Base-by-base conservation (phyloP, 1,139 yeast species). In the Saccharomyces hybrid region DNA sequence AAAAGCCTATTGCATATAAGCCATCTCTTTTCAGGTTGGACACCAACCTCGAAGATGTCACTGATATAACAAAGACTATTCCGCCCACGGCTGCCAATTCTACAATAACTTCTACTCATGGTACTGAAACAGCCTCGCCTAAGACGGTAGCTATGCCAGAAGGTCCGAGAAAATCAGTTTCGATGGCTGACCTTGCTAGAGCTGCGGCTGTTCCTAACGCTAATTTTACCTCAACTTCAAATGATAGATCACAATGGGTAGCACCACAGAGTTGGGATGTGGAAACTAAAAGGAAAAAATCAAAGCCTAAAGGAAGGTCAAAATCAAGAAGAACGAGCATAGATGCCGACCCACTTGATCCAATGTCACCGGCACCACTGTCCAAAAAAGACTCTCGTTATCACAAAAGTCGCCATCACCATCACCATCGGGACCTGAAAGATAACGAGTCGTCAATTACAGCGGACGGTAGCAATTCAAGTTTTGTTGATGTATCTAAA, bases 261-360 rank as follows among this genome's bases (percentile, higher is more conserved):
- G 87, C 93, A 0, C 93, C 93, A 0, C 91, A 85, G 64, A 81
- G 86, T 64, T 85, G 93, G 93, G 91, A 84, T 60, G 88, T 85
- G 7, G 83, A 81, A 59, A 71, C 72, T 4, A 76, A 64, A 13
- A 49, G 53, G 9, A 58, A 56, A 29, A 56, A 51, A 38, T 53
- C 53, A 49, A 59, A 51, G 29, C 29, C 47, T 8, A 54, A 58
- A 32, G 58, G 57, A 31, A 51, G 55, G 56, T 4, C 58, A 28
- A 53, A 55, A 44, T 31, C 57, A 31, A 51, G 56, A 48, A 27
- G 55, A 48, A 23, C 53, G 48, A 38, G 11, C 55, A 54, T 28
- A 52, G 52, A 27, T 25, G 48, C 54, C 11, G 44, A 38, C 5
- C 4, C n/a, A 4, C 44, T 38, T 38, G 44, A 38, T 11, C 44